These are phyloP conservation scores for Zhuliangozyma blackwelliae DNA, from an alignment of 1,139 yeast genomes.

Conservation along the genomic window DNA sequence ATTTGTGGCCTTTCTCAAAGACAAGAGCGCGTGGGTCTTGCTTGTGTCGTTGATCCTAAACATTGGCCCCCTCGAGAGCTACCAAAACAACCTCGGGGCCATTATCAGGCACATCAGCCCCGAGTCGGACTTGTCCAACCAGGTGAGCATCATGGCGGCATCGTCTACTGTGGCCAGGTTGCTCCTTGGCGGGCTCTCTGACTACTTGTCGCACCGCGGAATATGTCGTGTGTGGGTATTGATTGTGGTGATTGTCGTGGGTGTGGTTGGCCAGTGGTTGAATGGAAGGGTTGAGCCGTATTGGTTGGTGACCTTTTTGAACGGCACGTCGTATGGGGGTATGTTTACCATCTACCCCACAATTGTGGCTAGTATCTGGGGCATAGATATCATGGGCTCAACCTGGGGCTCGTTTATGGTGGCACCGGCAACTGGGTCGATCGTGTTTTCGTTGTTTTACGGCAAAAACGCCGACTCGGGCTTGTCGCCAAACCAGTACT, in stretches of 20 bases:
- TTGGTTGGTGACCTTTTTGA: slow-evolving; percentile 39
- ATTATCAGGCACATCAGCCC: slow-evolving; percentile 32
- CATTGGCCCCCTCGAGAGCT: slow-evolving; percentile 86
- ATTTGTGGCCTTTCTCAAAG: slow-evolving; percentile 50
- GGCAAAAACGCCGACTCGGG: slow-evolving; percentile 58
- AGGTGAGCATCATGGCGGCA: slow-evolving; percentile 37
- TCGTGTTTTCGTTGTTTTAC: slow-evolving; percentile 65
- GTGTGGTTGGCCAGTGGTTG: slow-evolving; percentile 37
- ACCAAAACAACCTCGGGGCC: slow-evolving; percentile 78
- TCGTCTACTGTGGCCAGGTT: slow-evolving; percentile 48
- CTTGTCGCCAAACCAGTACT: slow-evolving; percentile 19
- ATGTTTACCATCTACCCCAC: slow-evolving; percentile 84
- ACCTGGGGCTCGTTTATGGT: slow-evolving; percentile 90
- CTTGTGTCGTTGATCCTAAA: slow-evolving; percentile 61
- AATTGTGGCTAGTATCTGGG: slow-evolving; percentile 80
- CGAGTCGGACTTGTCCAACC: slow-evolving; percentile 49
- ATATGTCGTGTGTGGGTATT: slow-evolving; percentile 44
- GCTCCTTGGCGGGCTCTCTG: slow-evolving; percentile 62
- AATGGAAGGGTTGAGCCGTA: slow-evolving; percentile 2
- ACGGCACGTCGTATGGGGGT: slow-evolving; percentile 80
- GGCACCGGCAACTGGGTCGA: slow-evolving; percentile 87
- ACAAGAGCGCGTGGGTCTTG: slow-evolving; percentile 63
- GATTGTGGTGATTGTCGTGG: slow-evolving; percentile 34
- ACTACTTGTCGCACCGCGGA: slow-evolving; percentile 36
- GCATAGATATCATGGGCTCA: slow-evolving; percentile 83